A percentile compares a stretch with the other conserved stretches of the same genome.
Conservation (phyloP, 163 green algal species). For the Picocystis sp. region DNA sequence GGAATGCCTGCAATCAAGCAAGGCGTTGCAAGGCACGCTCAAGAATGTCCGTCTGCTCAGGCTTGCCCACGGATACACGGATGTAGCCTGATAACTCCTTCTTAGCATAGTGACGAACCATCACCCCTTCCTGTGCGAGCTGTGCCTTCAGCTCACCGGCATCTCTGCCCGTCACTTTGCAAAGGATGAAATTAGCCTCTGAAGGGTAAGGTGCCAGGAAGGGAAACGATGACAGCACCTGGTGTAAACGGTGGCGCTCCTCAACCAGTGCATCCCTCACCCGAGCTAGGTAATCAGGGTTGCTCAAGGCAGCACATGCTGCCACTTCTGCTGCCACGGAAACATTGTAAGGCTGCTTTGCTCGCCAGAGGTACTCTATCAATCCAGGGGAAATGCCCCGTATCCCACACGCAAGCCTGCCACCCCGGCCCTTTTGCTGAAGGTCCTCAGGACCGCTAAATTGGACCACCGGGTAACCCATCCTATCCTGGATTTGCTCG, state of each 20-base stretch:
- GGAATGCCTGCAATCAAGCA: too few species aligned
- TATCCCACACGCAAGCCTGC: conserved; percentile 72
- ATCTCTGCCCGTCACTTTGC: conserved; percentile 46
- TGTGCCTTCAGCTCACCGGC: conserved; percentile 44
- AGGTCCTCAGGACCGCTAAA: conserved; percentile 92
- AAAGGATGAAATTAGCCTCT: conserved; percentile 91
- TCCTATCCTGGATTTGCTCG: conserved; percentile 38
- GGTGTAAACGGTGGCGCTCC: conserved; percentile 57
- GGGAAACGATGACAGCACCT: conserved; percentile 36
- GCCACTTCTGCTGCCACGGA: conserved; percentile 81
- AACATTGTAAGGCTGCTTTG: conserved; percentile 99
- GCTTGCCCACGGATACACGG: conserved; percentile 77
- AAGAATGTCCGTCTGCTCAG: conserved; percentile 80
- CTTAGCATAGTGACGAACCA: conserved; percentile 91
- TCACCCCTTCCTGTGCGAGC: conserved; percentile 70
- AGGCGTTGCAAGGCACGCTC: conserved; percentile 40
- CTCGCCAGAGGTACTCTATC: conserved; percentile 83
- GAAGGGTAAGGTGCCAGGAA: conserved; percentile 83
- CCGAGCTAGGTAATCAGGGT: conserved; percentile 55
- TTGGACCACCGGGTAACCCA: conserved; percentile 71
- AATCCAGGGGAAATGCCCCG: conserved; percentile 62
- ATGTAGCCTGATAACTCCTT: conserved; percentile 71
- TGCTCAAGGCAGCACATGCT: conserved; percentile 69
- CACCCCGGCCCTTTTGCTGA: conserved; percentile 85
- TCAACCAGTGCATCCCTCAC: conserved; percentile 37